phyloP scores from a whole-genome alignment of 345 rosid species.

The Moricandia arvensis region DNA sequence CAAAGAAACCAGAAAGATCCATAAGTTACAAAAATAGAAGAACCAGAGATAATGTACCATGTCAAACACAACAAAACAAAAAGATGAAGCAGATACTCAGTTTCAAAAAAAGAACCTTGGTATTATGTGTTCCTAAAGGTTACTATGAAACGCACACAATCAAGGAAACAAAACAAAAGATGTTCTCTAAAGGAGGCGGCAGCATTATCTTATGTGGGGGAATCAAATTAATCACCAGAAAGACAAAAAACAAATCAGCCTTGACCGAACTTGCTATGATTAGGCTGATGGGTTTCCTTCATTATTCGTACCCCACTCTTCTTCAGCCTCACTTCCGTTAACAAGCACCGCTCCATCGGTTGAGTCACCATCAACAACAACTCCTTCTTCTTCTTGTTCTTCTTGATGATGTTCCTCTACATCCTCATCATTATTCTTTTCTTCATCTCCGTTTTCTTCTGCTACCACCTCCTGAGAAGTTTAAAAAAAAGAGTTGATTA shows the following conservation, averaged over 20 bases:
- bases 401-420: slow-evolving; percentile 44
- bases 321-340: slow-evolving; percentile 87
- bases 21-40: slow-evolving; percentile 11
- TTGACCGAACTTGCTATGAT: slow-evolving; percentile 68
- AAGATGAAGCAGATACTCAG: neutral
- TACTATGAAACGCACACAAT: neutral
- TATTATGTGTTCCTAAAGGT: slow-evolving; percentile 15
- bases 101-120: neutral
- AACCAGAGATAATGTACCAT: neutral
- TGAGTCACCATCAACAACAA: slow-evolving; percentile 79
- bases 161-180: neutral
- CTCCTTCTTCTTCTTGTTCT: slow-evolving; percentile 56
- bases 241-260: slow-evolving; percentile 70
- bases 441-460: slow-evolving; percentile 60
- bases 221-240: slow-evolving; percentile 92
- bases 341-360: slow-evolving; percentile 89
- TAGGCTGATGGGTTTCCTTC: slow-evolving; percentile 97
- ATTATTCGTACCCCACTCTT: slow-evolving; percentile 99
- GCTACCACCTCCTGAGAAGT: slow-evolving; percentile 42
- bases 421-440: slow-evolving; percentile 29
- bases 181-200: slow-evolving; percentile 41
- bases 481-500: neutral
- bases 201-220: slow-evolving; percentile 41
- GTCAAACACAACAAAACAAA: neutral
- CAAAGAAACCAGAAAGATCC: neutral